Conservation (phyloP, 495 filamentous ascomycete species). For the Haplographium delicatum region DNA sequence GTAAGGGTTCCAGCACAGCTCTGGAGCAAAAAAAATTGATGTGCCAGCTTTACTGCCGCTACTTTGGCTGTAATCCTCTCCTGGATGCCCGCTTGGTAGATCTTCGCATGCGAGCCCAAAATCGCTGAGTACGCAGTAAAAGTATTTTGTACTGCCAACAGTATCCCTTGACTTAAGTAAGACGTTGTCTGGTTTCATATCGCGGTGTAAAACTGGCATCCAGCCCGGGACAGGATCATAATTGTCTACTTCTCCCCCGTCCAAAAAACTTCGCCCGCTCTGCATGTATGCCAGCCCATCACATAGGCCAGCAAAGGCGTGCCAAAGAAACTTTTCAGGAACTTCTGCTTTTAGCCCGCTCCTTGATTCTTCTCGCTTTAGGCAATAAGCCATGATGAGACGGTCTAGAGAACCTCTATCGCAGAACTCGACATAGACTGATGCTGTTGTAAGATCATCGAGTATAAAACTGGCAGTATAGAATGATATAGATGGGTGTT, state of each 20-base stretch:
- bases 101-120: slow-evolving; percentile 28
- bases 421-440: slow-evolving; percentile 27
- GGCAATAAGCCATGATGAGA: slow-evolving; percentile 6
- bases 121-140: slow-evolving; percentile 29
- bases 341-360: not conserved
- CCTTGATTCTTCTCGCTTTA: not conserved
- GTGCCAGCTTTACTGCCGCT: slow-evolving; percentile 4
- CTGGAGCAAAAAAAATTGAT: slow-evolving; percentile 15
- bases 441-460: not conserved
- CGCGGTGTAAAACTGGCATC: slow-evolving; percentile 25
- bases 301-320: slow-evolving; percentile 24
- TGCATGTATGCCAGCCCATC: slow-evolving; percentile 28
- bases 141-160: slow-evolving; percentile 12
- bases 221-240: slow-evolving; percentile 7
- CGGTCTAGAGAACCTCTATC: slow-evolving; percentile 21
- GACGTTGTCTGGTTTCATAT: slow-evolving; percentile 32
- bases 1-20: slow-evolving; percentile 16
- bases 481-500: slow-evolving; percentile 15
- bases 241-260: not conserved
- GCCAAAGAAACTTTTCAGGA: slow-evolving; percentile 31
- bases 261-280: slow-evolving; percentile 12
- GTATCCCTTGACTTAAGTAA: slow-evolving; percentile 20
- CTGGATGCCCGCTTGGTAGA: slow-evolving; percentile 2
- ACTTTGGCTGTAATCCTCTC: not conserved
- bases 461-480: slow-evolving; percentile 18